A percentile compares a stretch with the other conserved stretches of the same genome.
phyloP scores from a whole-genome alignment of 495 filamentous ascomycete species.

The Gamarada debralockiae region DNA sequence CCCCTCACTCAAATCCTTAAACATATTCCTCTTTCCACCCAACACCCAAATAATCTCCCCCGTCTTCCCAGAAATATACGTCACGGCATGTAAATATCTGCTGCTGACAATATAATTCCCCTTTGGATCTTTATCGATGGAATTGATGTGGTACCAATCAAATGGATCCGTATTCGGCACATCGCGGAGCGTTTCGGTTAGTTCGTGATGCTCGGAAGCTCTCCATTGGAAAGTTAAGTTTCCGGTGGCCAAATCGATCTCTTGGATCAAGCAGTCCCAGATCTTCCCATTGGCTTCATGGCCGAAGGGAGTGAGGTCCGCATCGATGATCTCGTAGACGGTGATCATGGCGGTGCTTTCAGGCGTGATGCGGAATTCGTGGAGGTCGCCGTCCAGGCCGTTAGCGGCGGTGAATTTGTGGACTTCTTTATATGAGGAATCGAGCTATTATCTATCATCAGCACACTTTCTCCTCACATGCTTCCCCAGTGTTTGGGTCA shows the following conservation, averaged over 20 bases:
- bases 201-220: slow-evolving; percentile 34
- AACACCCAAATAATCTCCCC: slow-evolving; percentile 56
- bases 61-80: slow-evolving; percentile 56
- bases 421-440: slow-evolving; percentile 41
- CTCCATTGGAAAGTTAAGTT: slow-evolving; percentile 38
- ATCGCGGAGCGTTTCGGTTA: background rate
- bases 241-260: slow-evolving; percentile 42
- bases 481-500: background rate
- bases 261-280: slow-evolving; percentile 17
- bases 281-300: slow-evolving; percentile 37
- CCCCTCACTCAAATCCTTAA: slow-evolving; percentile 18
- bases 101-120: slow-evolving; percentile 59
- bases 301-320: slow-evolving; percentile 42
- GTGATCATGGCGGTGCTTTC: slow-evolving; percentile 49
- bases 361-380: slow-evolving; percentile 45
- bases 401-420: slow-evolving; percentile 35
- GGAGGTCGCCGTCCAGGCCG: slow-evolving; percentile 22
- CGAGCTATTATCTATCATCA: too few species aligned
- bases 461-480: too few species aligned
- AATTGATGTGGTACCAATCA: slow-evolving; percentile 67
- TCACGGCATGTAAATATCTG: slow-evolving; percentile 53
- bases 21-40: slow-evolving; percentile 46
- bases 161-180: slow-evolving; percentile 32
- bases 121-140: slow-evolving; percentile 52
- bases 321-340: slow-evolving; percentile 39